Conservation (phyloP, 768 basidiomycete genomes). For the Lactifluus rugatus region DNA sequence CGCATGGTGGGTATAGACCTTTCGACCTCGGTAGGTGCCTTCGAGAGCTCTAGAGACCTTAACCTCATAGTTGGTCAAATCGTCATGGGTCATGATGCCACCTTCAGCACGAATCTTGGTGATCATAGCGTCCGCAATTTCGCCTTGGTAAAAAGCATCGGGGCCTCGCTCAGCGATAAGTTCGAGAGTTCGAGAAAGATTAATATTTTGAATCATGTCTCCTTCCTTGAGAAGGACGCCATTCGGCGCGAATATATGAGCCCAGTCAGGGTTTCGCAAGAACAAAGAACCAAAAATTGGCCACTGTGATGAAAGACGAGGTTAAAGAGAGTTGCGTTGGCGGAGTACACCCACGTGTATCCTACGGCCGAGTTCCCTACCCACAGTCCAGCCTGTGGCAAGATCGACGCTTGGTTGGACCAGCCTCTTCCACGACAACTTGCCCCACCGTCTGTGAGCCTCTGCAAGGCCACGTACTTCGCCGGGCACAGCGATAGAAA, state of each 20-base stretch:
- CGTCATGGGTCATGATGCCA: constrained; percentile 69
- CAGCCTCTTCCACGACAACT: constrained; percentile 65
- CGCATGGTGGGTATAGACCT: constrained; percentile 74
- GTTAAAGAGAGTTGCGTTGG: neutral
- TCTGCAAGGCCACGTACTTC: constrained; percentile 82
- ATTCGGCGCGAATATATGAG: constrained; percentile 68
- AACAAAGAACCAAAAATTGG: constrained; percentile 42
- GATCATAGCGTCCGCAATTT: constrained; percentile 72
- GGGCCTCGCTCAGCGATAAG: constrained; percentile 69
- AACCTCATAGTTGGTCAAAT: constrained; percentile 62
- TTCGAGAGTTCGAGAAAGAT: constrained; percentile 68
- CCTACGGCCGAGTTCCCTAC: constrained; percentile 62
- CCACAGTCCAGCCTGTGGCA: constrained; percentile 73
- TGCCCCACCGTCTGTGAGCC: constrained; percentile 77
- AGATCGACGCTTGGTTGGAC: constrained; percentile 67
- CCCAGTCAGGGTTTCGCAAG: constrained; percentile 65
- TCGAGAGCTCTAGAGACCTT: constrained; percentile 63
- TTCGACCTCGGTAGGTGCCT: constrained; percentile 68
- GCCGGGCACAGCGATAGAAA: constrained; percentile 85
- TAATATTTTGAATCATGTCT: constrained; percentile 58
- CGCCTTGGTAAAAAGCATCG: constrained; percentile 80
- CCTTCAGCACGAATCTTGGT: constrained; percentile 60
- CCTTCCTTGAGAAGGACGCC: constrained; percentile 67
- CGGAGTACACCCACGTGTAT: constrained; percentile 43
- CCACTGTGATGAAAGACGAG: constrained; percentile 19